These are phyloP conservation scores for Globisporangium uncinulatum DNA, from an alignment of 352 stramenopile species.

Conservation along the genomic window DNA sequence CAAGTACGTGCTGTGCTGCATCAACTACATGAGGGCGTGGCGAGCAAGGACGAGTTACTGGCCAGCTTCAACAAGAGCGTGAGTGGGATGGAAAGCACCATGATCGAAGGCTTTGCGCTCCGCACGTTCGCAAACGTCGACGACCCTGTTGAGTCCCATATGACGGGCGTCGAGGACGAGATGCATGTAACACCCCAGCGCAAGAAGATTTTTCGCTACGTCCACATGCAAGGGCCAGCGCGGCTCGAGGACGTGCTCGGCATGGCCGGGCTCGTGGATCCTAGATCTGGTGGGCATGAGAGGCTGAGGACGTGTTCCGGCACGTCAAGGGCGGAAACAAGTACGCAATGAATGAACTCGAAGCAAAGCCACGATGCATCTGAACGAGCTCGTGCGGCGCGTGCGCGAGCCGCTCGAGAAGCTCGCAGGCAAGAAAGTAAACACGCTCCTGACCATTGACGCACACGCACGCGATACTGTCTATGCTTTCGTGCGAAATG, in stretches of 20 bases:
- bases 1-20: too few species aligned
- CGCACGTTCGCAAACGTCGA: slow-evolving; percentile 75
- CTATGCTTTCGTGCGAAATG: slow-evolving; percentile 83
- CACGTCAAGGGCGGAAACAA: slow-evolving; percentile 88
- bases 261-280: slow-evolving; percentile 91
- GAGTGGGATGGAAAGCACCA: slow-evolving; percentile 86
- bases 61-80: slow-evolving; percentile 89
- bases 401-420: slow-evolving; percentile 86
- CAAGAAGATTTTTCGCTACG: slow-evolving; percentile 93
- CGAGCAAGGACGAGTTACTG: too few species aligned
- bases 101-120: slow-evolving; percentile 89
- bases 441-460: slow-evolving; percentile 89
- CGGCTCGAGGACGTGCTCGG: slow-evolving; percentile 89
- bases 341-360: slow-evolving; percentile 92
- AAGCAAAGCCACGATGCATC: slow-evolving; percentile 80
- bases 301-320: slow-evolving; percentile 92
- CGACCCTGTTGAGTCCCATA: slow-evolving; percentile 91
- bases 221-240: slow-evolving; percentile 67
- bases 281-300: slow-evolving; percentile 94
- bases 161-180: slow-evolving; percentile 89
- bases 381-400: slow-evolving; percentile 89
- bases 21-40: too few species aligned
- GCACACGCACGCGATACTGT: slow-evolving; percentile 89
- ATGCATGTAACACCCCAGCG: slow-evolving; percentile 83
- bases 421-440: slow-evolving; percentile 90